Evolutionary conservation across 2,329 filamentous ascomycete species (phyloP), one percentile per base, ranked within the genome.

Genomic region (Penicillium sp.): DNA sequence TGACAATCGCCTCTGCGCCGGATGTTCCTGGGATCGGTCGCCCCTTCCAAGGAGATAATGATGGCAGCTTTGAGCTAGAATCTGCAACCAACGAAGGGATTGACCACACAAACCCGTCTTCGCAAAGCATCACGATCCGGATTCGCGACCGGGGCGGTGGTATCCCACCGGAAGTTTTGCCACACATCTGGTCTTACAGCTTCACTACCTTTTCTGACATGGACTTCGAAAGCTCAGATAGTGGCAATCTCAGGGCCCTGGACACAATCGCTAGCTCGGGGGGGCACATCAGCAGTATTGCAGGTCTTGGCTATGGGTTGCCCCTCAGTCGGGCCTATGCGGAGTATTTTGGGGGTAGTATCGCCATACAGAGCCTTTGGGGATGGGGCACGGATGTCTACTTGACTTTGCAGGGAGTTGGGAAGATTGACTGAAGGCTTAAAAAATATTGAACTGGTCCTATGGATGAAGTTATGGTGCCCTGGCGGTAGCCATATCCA

Each of bases 291-390:
- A 93, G 89, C 71, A 93, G 90, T 45, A 96, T 99, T 58, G 95
- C 95, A 0, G 95, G 95, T 0, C 76, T 99, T 49, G 95, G 95
- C 1, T 99, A 99, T 72, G 95, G 95, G 0, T 73, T 99, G 61
- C 95, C 95, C 1, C 77, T 99, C 22, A 92, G 92, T 52, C 84
- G 95, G 60, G 93, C 95, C 0, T 99, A 99, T 71, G 95, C 95
- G 0, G 93, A 99, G 78, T 99, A 98, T 69, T 99, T 99, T 79
- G 95, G 95, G 2, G 95, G 95, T 0, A 93, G 93, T 3, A 95
- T 99, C 57, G 88, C 88, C 4, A 88, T 99, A n/a, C 93, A 99
- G 81, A 97, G 91, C 72, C 76, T 98, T 47, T 95, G 91, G 79
- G 93, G 95, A 4, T 99, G 95, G 95, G 95, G 87, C 0, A 87